Percentiles rank a stretch among this genome's conserved stretches.
Evolutionary conservation across 129 eudicot species (phyloP).

Genomic region (Chrysanthemum makinoi): DNA sequence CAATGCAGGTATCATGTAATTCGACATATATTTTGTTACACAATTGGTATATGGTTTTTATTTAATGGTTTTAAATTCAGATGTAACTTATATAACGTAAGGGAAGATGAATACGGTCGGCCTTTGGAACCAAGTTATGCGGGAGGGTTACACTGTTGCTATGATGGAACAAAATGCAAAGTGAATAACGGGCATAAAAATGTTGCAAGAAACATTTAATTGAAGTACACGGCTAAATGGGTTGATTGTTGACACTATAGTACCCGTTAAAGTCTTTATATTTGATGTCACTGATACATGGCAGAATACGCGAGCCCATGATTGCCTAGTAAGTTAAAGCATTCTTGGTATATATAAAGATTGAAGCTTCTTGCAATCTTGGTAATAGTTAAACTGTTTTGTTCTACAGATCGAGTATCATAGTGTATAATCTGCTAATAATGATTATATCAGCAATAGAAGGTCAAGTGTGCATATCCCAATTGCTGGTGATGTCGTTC

Average conservation of each 20-base stretch:
- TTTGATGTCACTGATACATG: conserved; percentile 67
- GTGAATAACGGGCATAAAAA: too few relatives aligned
- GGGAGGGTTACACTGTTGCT: too few relatives aligned
- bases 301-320: conserved; percentile 38
- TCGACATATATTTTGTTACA: conserved; percentile 18
- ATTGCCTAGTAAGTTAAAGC: conserved; percentile 40
- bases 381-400: neutral
- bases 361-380: neutral
- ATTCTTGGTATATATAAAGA: too few relatives aligned
- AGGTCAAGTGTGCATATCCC: conserved; percentile 43
- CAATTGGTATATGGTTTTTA: neutral
- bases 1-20: conserved; percentile 15
- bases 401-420: conserved; percentile 50
- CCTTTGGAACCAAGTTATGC: too few relatives aligned
- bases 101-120: too few relatives aligned
- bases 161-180: too few relatives aligned
- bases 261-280: conserved; percentile 56
- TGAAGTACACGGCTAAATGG: conserved; percentile 40
- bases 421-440: conserved; percentile 34
- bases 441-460: conserved; percentile 36
- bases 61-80: too few relatives aligned
- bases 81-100: too few relatives aligned
- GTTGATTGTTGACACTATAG: conserved; percentile 51
- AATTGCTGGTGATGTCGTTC: conserved; percentile 54
- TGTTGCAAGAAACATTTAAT: too few relatives aligned